Base-by-base conservation (phyloP, 2,329 filamentous ascomycete genomes). In the Fusarium sororula region DNA sequence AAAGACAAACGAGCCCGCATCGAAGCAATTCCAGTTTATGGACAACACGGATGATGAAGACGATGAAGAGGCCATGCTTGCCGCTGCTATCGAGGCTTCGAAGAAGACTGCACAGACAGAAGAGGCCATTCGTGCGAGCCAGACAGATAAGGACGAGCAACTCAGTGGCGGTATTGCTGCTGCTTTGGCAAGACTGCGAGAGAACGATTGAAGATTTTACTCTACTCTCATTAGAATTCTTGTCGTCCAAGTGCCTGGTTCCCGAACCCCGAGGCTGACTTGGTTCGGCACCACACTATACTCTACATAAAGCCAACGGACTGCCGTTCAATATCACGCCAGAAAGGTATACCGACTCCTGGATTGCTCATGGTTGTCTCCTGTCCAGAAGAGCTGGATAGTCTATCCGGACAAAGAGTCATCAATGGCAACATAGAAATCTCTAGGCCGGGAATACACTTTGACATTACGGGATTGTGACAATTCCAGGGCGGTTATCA, bases 121-220 rank as follows among this genome's bases (percentile, higher is more conserved):
- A 51, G 75, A 79, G 59, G 69, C 78, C 63, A 81, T 59, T 44
- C 68, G 65, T 39, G 41, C 55, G 12, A 61, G 70, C 38, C 79
- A 70, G 37, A 39, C 68, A 35, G 58, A 68, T 53, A 63, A 73
- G n/a, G 75, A 78, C 5, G 77, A 88, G 10, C 81, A 85, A 38
- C 81, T 92, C 10, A 86, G 86, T 68, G 89, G 86, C 51, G 90
- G 90, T 5, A 82, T 92, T 53, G 89, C 90, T 51, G 89, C 88
- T 38, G 90, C 90, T 22, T 78, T 92, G 68, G 90, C 90, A 13
- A 90, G 83, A 72, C 80, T 92, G 30, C 84, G 90, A 63, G 83
- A 90, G 62, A 75, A 73, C 20, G 79, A 77, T 51, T 82, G 70
- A 76, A 18, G 20, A 17, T 3, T 13, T 15, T 17, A n/a, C 8